Conservation (phyloP, 306 rosid genomes). For the Quercus dentata region DNA sequence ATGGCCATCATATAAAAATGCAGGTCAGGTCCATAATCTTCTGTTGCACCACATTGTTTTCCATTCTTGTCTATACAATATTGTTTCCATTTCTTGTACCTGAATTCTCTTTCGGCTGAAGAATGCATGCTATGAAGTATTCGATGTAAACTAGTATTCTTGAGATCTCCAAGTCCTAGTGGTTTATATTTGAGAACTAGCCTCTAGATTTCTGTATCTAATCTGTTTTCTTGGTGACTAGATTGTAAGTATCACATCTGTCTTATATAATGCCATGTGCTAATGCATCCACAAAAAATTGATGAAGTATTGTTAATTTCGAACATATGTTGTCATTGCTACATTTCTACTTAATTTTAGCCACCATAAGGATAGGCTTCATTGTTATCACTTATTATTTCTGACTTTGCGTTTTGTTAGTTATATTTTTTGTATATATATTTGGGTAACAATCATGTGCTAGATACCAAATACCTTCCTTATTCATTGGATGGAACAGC, state of each 20-base stretch:
- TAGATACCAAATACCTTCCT: constrained; percentile 5
- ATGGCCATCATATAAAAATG: constrained; percentile 83
- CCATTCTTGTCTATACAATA: constrained; percentile 5
- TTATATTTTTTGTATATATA: constrained; percentile 7
- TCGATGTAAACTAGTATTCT: background rate
- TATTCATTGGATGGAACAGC: background rate
- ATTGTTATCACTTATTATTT: background rate
- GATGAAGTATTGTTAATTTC: background rate
- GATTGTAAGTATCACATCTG: background rate
- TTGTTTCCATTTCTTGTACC: background rate
- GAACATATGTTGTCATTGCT: background rate
- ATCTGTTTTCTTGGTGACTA: background rate
- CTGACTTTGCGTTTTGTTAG: background rate
- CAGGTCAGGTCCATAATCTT: constrained; percentile 50
- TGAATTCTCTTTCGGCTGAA: background rate
- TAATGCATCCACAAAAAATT: background rate
- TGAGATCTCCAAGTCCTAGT: background rate
- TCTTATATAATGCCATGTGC: background rate
- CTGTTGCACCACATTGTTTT: constrained; percentile 2
- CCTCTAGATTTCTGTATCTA: background rate
- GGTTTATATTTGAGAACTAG: background rate
- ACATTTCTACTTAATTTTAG: background rate
- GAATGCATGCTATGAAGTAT: background rate
- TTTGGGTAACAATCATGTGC: background rate
- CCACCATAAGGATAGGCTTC: background rate